Evolutionary conservation across 345 rosid species (phyloP).

Genomic region (Gossypium australe): DNA sequence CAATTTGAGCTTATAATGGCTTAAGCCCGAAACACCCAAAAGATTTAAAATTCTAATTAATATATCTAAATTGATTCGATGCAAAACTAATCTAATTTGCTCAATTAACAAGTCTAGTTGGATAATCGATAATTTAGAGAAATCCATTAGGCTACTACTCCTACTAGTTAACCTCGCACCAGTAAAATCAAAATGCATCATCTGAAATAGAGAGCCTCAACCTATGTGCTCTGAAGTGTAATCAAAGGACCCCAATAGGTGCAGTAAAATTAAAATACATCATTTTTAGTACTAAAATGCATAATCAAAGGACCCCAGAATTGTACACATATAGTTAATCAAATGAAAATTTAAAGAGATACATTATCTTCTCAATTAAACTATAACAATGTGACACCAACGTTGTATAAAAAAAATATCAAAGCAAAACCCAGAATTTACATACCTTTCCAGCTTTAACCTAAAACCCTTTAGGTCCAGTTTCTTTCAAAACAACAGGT

Average conservation of each 20-base stretch:
- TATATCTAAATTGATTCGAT: no score
- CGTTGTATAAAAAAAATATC: not conserved
- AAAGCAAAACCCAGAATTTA: conserved; percentile 4
- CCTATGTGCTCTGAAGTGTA: not conserved
- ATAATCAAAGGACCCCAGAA: no score
- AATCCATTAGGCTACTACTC: no score
- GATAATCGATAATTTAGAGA: no score
- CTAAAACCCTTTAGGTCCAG: conserved; percentile 48
- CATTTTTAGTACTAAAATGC: no score
- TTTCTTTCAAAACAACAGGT: conserved; percentile 47
- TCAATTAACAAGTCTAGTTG: no score
- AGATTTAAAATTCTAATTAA: no score
- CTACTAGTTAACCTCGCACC: no score
- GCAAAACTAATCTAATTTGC: not conserved
- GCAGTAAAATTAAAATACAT: no score
- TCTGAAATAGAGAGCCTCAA: not conserved
- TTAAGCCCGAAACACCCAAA: no score
- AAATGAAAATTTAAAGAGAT: not conserved
- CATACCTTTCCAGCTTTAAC: not conserved
- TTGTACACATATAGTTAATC: not conserved
- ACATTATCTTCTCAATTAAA: not conserved
- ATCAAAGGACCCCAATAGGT: no score
- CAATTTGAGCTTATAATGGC: no score
- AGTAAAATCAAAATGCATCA: not conserved
- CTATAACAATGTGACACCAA: not conserved